phyloP scores from a whole-genome alignment of 2,329 filamentous ascomycete species.

The Aspergillus jensenii region DNA sequence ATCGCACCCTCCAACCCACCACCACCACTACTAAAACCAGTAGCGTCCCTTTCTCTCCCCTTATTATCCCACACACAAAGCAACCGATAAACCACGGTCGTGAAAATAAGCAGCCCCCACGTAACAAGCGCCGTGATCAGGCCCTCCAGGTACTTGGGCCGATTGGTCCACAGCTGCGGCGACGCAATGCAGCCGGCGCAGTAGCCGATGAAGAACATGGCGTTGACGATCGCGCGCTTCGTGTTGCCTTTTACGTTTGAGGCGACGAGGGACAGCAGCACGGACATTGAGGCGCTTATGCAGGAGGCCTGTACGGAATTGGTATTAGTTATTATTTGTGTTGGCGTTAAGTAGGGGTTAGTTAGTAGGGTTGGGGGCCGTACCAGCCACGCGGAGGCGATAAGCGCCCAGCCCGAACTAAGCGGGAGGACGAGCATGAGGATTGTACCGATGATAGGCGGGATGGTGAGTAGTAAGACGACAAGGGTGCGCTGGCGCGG shows the following conservation, averaged over 20 bases:
- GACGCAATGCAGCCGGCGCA: conserved; percentile 48
- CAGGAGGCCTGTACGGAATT: conserved; percentile 18
- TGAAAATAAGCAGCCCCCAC: background rate
- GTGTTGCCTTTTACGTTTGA: conserved; percentile 56
- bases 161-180: conserved; percentile 50
- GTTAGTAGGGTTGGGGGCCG: conserved; percentile 14
- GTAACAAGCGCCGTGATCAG: conserved; percentile 38
- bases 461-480: background rate
- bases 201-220: conserved; percentile 54
- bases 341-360: conserved; percentile 30
- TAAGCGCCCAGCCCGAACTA: conserved; percentile 50
- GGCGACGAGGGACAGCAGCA: conserved; percentile 46
- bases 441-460: conserved; percentile 47
- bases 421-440: conserved; percentile 37
- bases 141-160: conserved; percentile 48
- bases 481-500: background rate
- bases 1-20: background rate
- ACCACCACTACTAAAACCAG: background rate
- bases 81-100: background rate
- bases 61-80: conserved; percentile 1
- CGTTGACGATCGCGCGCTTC: conserved; percentile 49
- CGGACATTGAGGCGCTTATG: conserved; percentile 44
- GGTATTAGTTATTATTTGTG: background rate
- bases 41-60: background rate
- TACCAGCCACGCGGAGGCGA: conserved; percentile 49